Conservation (phyloP, 1,284 basidiomycete genomes). For the Cryptococcus floricola region DNA sequence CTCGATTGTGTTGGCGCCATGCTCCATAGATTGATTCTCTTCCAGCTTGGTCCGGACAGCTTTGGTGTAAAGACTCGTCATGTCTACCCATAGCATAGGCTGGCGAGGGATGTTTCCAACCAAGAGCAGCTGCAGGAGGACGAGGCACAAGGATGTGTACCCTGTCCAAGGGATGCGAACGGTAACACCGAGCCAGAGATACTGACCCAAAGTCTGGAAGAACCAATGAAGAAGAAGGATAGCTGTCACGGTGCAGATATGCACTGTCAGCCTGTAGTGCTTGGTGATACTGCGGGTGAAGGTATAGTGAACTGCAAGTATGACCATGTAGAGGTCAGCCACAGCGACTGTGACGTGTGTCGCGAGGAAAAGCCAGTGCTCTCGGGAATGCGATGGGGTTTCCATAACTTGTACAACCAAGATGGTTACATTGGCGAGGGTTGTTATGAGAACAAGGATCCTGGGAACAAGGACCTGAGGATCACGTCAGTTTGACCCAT, state of each 20-base stretch:
- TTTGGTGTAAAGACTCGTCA: conserved; percentile 23
- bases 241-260: conserved; percentile 15
- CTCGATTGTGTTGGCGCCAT: conserved; percentile 22
- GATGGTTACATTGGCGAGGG: conserved; percentile 1
- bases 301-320: not conserved
- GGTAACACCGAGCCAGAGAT: conserved; percentile 11
- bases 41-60: conserved; percentile 14
- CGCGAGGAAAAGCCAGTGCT: not conserved
- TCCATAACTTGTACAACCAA: not conserved
- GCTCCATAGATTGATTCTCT: not conserved
- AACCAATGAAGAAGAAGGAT: conserved; percentile 17
- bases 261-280: conserved; percentile 10
- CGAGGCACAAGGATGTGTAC: conserved; percentile 12
- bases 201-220: conserved; percentile 22
- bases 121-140: conserved; percentile 3
- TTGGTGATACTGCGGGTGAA: conserved; percentile 1
- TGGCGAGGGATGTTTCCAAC: conserved; percentile 18
- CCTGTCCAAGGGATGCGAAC: conserved; percentile 11
- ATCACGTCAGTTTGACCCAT: not conserved
- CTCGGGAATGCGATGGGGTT: not conserved
- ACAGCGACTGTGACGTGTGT: conserved; percentile 1
- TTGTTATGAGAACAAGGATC: conserved; percentile 2
- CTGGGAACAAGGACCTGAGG: conserved; percentile 5
- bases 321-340: conserved; percentile 7
- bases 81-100: conserved; percentile 19